Evolutionary conservation across 2,329 filamentous ascomycete genomes (phyloP), one percentile per base, ranked within the genome.

Genomic region (Lasiodiplodia sp.): DNA sequence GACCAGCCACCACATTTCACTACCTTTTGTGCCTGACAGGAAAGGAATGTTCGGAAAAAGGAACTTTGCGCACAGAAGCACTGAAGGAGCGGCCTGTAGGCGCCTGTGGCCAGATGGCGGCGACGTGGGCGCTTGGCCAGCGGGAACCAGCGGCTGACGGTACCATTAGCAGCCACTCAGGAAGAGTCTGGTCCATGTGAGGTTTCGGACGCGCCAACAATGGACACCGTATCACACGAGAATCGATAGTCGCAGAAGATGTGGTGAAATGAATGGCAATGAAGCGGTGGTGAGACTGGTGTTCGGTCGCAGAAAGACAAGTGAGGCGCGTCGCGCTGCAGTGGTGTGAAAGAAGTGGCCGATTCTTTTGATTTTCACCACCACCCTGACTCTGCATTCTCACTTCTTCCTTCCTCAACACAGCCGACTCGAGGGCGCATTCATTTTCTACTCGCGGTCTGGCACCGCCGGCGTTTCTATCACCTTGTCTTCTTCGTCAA

Each of bases 81-180:
- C 1, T 10, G 7, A 16, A 57, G 10, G 12, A 12, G 16, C 2
- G 14, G 16, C 37, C 2, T n/a, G 38, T n/a, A 49, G 16, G 40
- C 57, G 40, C 57, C 21, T 31, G 57, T 62, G 57, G 3, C 14
- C 23, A 28, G 11, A 16, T 10, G 12, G 23, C 57, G 4, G 16
- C 38, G 18, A 18, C 5, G 57, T 21, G 40, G 57, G 57, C 57
- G 57, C 57, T 62, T 62, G 57, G 57, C 38, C 25, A 21, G 57
- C 57, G 23, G 40, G 38, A 62, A 62, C 49, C 40, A 31, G 57
- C 57, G 31, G 31, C 31, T 34, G 31, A 10, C 31, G 31, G 31
- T 34, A 34, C 7, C 31, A 10, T 34, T 7, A 34, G 31, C 3
- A 34, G 34, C 56, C 18, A 52, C n/a, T 37, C 16, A 14, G 1